phyloP scores from a whole-genome alignment of 305 asterid genomes.

The Fraxinus xanthoxyloides region DNA sequence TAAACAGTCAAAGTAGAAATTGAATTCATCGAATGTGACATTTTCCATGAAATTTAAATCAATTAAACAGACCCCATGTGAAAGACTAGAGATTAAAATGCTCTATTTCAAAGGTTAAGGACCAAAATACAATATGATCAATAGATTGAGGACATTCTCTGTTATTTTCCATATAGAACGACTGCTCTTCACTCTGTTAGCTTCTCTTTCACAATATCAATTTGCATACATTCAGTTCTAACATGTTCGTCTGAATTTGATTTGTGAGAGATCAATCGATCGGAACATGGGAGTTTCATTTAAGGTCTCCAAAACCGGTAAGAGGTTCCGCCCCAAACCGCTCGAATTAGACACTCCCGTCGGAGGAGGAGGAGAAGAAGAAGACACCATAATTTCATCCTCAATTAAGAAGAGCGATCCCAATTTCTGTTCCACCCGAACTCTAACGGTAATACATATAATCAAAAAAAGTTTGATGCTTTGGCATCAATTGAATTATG shows the following conservation, averaged over 20 bases:
- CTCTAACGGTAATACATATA: slow-evolving; percentile 19
- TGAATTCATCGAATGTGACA: too few species aligned
- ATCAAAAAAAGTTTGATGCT: neutral
- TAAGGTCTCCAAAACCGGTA: slow-evolving; percentile 72
- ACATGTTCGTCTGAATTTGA: neutral
- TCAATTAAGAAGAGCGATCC: slow-evolving; percentile 26
- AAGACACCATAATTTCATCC: slow-evolving; percentile 25
- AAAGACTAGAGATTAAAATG: neutral
- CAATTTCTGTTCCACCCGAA: slow-evolving; percentile 28
- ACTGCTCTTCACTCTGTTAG: too few species aligned
- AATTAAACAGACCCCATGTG: neutral
- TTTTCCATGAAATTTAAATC: too few species aligned
- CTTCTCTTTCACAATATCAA: neutral
- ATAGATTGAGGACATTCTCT: neutral
- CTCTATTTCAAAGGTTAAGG: too few species aligned
- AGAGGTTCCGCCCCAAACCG: slow-evolving; percentile 55
- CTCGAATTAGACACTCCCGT: slow-evolving; percentile 28
- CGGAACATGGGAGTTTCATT: slow-evolving; percentile 79
- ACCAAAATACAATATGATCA: neutral
- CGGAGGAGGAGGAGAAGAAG: slow-evolving; percentile 26
- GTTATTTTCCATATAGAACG: neutral
- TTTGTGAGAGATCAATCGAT: neutral
- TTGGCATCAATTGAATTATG: neutral
- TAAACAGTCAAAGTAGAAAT: too few species aligned
- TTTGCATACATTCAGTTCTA: neutral